Evolutionary conservation across 805 yeast genomes (phyloP).

Genomic region (Candida sakaeoensis): DNA sequence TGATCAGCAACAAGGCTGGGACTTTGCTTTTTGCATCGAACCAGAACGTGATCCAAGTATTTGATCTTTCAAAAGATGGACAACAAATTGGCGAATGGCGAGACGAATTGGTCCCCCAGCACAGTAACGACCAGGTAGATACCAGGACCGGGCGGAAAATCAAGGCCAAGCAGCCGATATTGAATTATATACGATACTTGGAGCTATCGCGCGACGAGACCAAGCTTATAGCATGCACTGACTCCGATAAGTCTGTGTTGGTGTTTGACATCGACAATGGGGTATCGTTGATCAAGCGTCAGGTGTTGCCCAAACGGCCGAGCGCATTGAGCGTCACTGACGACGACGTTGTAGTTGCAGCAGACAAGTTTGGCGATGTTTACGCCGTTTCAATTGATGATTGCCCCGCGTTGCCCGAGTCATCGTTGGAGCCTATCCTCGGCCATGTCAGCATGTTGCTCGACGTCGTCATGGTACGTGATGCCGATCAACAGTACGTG

Average conservation of each 20-base stretch:
- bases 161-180: constrained; percentile 40
- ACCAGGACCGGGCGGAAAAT: constrained; percentile 35
- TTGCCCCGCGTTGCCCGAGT: constrained; percentile 38
- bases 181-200: constrained; percentile 66
- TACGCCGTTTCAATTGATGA: constrained; percentile 52
- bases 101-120: constrained; percentile 43
- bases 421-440: constrained; percentile 58
- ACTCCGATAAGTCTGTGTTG: constrained; percentile 76
- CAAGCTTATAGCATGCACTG: constrained; percentile 66
- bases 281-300: constrained; percentile 58
- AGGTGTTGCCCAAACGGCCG: constrained; percentile 89
- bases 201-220: constrained; percentile 47
- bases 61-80: constrained; percentile 36
- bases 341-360: constrained; percentile 53
- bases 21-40: constrained; percentile 51
- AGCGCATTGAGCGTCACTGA: constrained; percentile 69
- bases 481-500: constrained; percentile 46
- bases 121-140: constrained; percentile 35
- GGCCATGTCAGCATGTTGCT: constrained; percentile 98
- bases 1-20: constrained; percentile 44
- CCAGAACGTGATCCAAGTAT: constrained; percentile 58
- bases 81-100: constrained; percentile 55
- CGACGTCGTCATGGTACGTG: constrained; percentile 49
- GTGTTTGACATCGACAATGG: constrained; percentile 50
- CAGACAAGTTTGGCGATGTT: constrained; percentile 97